Base-by-base conservation (phyloP, 2,329 filamentous ascomycete genomes). In the Colletotrichum sp. region DNA sequence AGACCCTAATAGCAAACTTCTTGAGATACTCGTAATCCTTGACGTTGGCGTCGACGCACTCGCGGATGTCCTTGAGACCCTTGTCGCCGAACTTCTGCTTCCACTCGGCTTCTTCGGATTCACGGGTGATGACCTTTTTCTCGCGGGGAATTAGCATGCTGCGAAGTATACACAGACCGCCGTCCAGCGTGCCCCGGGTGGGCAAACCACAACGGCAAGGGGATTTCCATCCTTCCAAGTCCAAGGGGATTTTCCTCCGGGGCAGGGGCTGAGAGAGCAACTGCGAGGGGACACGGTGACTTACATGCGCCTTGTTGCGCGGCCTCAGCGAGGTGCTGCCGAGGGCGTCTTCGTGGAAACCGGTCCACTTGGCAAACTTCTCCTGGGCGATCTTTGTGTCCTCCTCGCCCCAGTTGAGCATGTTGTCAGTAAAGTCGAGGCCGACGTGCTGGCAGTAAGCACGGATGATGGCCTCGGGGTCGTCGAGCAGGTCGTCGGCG, bases 291-390 rank as follows among this genome's bases (percentile, higher is more conserved):
- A 61, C n/a, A 71, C 36, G 21, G 38, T 6, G 66, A 83, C 88
- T 83, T 83, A 92, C 90, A 82, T 90, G 87, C 31, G 91, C 89
- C 76, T 92, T 88, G 59, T 88, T 87, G 80, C 94, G 88, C 3
- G 94, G 91, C 81, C 93, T 93, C 79, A 99, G 86, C 75, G 92
- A 92, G 47, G 89, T 93, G 81, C 94, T 98, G 77, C 94, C 88
- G 78, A 98, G 94, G 16, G 95, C 97, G 86, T 98, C 97, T 78
- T 98, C 94, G 83, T 98, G 97, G 86, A 98, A 98, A 13, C 97
- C 97, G 78, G 92, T 94, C 97, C 97, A 98, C 87, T 99, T 98
- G 85, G 96, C 95, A 85, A 98, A 98, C 21, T 92, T 92, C 76
- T 91, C 88, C 77, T 89, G 88, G 5, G 96, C 96, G 75, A 90